Percentiles rank a stretch among this genome's conserved stretches.
These are phyloP conservation scores for Trichosporon ovoides DNA, from an alignment of 1,284 basidiomycete genomes.

Conservation along the genomic window DNA sequence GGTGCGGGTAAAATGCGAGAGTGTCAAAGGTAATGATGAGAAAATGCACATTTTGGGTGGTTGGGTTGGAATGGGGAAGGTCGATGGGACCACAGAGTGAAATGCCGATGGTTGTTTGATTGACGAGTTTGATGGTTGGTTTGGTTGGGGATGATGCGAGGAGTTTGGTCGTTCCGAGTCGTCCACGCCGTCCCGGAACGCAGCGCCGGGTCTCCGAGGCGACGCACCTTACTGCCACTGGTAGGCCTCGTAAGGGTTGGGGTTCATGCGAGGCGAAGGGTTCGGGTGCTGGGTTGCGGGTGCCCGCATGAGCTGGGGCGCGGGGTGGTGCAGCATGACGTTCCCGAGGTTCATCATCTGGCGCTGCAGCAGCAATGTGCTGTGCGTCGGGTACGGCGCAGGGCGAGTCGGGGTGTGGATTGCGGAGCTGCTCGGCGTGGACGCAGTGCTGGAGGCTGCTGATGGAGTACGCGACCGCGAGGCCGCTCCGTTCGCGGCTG, in stretches of 20 bases:
- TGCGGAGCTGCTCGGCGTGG: neutral
- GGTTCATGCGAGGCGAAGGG: neutral
- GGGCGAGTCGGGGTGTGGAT: neutral
- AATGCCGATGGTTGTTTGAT: too few species aligned
- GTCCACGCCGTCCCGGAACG: too few species aligned
- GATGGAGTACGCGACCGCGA: neutral
- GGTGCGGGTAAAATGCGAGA: too few species aligned
- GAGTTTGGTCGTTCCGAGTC: too few species aligned
- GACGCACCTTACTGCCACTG: neutral
- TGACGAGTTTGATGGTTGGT: too few species aligned
- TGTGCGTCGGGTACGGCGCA: neutral
- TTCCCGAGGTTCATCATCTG: neutral
- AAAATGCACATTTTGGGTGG: too few species aligned
- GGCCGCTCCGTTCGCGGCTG: constrained; percentile 3
- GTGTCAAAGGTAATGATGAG: too few species aligned
- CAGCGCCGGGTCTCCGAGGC: too few species aligned
- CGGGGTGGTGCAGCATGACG: constrained; percentile 1
- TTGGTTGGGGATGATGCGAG: too few species aligned
- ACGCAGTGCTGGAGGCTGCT: constrained; percentile 1
- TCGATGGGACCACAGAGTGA: too few species aligned
- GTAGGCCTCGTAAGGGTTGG: constrained; percentile 1
- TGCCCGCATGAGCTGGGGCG: constrained; percentile 1
- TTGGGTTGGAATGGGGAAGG: too few species aligned
- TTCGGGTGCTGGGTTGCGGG: neutral
- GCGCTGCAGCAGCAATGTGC: neutral